Base-by-base conservation (phyloP, 139 green algal genomes). In the Raphidocelis subcapitata region DNA sequence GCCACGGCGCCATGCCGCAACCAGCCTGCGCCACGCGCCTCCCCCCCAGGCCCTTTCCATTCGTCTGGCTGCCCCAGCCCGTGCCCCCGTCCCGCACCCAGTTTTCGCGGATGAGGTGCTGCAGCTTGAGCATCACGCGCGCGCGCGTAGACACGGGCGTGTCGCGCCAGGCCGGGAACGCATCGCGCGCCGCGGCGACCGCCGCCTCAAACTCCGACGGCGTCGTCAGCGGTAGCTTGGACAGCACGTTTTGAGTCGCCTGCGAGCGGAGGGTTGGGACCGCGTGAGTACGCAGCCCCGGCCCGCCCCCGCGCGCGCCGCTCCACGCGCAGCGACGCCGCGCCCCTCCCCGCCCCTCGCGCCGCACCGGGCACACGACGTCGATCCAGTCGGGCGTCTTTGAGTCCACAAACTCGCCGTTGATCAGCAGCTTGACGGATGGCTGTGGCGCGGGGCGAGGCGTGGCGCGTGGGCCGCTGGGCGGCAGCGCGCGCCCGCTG, bases 81-180 rank as follows among this genome's bases (percentile, higher is more conserved):
- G n/a, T n/a, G n/a, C n/a, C n/a, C n/a, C n/a, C n/a, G n/a, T 0
- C 47, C 18, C 79, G 36, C 55, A 91, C 85, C 86, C 85, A 97
- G 83, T 98, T 86, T 23, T 88, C 65, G 5, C 87, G 81, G 69
- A 99, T 98, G 31, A 97, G 83, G 51, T 95, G 80, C 69, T 94
- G 87, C 29, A 97, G 81, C 74, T 93, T 93, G 63, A 98, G 84
- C 92, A 99, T 98, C 26, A 98, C 88, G 0, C 94, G 87, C 28
- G 79, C 64, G 3, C 95, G 83, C 3, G 76, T 82, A 4, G 89
- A 74, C 44, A 98, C 74, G 0, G 95, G 87, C 1, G 89, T 96
- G 41, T 71, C 72, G 31, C 81, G 67, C 95, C 95, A 99, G 2
- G 65, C 77, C 0, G 85, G 84, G 69, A 97, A 98, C 0, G 95